A percentile compares a stretch with the other conserved stretches of the same genome.
Evolutionary conservation across 352 stramenopile genomes (phyloP).

Genomic region (Globisporangium nagaii): DNA sequence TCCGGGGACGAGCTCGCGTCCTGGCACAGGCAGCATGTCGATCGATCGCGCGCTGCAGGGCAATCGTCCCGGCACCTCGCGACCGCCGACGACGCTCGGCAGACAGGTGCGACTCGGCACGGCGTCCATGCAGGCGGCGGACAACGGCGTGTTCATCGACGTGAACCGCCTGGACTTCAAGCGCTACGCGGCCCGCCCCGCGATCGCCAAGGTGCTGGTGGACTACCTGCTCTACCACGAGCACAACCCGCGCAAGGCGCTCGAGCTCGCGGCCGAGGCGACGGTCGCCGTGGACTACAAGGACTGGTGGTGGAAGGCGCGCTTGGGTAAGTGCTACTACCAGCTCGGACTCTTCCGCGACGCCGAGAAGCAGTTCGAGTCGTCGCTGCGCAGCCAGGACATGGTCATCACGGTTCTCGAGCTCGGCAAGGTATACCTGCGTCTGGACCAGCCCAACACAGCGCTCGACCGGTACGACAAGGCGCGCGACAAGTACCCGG

Average conservation of each 20-base stretch:
- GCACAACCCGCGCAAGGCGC: constrained; percentile 88
- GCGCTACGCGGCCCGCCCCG: constrained; percentile 77
- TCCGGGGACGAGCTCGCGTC: constrained; percentile 68
- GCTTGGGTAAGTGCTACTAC: constrained; percentile 93
- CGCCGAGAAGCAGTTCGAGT: constrained; percentile 92
- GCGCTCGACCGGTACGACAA: constrained; percentile 84
- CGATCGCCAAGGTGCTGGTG: constrained; percentile 84
- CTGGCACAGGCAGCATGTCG: constrained; percentile 64
- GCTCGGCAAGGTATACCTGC: constrained; percentile 92
- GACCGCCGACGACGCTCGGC: constrained; percentile 86
- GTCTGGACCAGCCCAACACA: constrained; percentile 92
- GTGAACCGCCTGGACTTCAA: constrained; percentile 88
- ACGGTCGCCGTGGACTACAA: constrained; percentile 87
- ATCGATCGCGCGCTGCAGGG: constrained; percentile 74
- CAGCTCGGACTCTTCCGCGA: constrained; percentile 90
- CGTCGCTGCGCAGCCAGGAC: constrained; percentile 76
- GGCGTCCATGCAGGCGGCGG: constrained; percentile 75
- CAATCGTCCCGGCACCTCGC: constrained; percentile 68
- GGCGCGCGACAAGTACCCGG: constrained; percentile 60
- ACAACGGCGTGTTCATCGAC: constrained; percentile 86
- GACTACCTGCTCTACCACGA: constrained; percentile 93
- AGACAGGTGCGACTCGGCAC: constrained; percentile 89
- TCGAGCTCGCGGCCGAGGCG: constrained; percentile 89
- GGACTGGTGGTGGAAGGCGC: constrained; percentile 95
- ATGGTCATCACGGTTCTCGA: constrained; percentile 90